A percentile compares a stretch with the other conserved stretches of the same genome.
Evolutionary conservation across 352 stramenopile genomes (phyloP).

Genomic region (Plasmopara halstedii): DNA sequence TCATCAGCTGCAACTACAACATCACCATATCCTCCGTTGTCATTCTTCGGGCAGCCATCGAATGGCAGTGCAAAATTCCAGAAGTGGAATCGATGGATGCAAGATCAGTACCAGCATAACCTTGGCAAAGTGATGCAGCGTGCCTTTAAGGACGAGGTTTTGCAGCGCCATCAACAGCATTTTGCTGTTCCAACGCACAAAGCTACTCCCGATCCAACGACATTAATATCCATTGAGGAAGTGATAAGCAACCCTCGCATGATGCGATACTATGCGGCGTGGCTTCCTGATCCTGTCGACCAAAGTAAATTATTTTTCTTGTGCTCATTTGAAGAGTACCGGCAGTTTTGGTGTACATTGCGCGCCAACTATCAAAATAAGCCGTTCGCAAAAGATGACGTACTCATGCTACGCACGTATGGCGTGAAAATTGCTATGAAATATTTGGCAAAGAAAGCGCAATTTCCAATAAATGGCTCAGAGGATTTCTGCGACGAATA

Average conservation of each 20-base stretch:
- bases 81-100: slow-evolving; percentile 80
- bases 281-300: slow-evolving; percentile 39
- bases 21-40: slow-evolving; percentile 15
- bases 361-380: slow-evolving; percentile 57
- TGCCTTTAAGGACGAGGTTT: slow-evolving; percentile 53
- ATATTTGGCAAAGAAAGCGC: slow-evolving; percentile 66
- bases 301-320: slow-evolving; percentile 81
- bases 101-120: slow-evolving; percentile 67
- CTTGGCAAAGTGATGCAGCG: slow-evolving; percentile 60
- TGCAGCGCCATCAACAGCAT: slow-evolving; percentile 23
- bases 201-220: slow-evolving; percentile 30
- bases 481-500: slow-evolving; percentile 19
- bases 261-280: slow-evolving; percentile 76
- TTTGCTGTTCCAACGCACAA: slow-evolving; percentile 26
- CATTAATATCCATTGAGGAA: slow-evolving; percentile 67
- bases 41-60: slow-evolving; percentile 20
- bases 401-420: slow-evolving; percentile 76
- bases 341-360: slow-evolving; percentile 64
- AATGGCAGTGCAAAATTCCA: slow-evolving; percentile 67
- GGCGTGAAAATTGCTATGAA: slow-evolving; percentile 85
- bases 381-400: slow-evolving; percentile 74
- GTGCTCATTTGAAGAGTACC: slow-evolving; percentile 69
- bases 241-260: slow-evolving; percentile 71
- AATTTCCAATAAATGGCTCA: slow-evolving; percentile 65
- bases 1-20: slow-evolving; percentile 15